A percentile compares a stretch with the other conserved stretches of the same genome.
Conservation (phyloP, 306 rosid genomes). For the Dalbergia oliveri region DNA sequence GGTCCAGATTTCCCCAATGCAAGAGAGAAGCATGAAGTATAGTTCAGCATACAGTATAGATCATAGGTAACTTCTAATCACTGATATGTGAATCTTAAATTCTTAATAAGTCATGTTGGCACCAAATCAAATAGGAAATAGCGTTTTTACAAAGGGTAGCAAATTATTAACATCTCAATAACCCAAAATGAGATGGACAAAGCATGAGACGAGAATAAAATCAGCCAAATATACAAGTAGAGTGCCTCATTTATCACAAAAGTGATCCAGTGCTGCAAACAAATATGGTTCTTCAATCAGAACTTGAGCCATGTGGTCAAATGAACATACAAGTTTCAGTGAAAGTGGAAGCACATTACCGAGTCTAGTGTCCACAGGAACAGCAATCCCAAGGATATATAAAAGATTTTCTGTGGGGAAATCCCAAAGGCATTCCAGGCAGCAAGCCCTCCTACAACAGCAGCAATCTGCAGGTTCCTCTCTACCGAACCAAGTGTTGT, state of each 20-base stretch:
- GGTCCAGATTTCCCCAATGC: constrained; percentile 17
- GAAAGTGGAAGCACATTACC: constrained; percentile 51
- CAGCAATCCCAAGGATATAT: constrained; percentile 66
- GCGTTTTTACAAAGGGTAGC: constrained; percentile 8
- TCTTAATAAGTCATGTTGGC: not conserved
- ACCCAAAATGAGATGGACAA: not conserved
- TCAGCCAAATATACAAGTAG: not conserved
- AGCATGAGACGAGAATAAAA: not conserved
- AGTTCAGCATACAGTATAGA: no score
- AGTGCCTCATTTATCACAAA: not conserved
- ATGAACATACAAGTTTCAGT: not conserved
- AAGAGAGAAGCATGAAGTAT: not conserved
- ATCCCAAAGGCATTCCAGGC: constrained; percentile 71
- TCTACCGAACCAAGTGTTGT: constrained; percentile 87
- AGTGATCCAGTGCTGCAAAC: constrained; percentile 5
- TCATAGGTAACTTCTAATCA: not conserved
- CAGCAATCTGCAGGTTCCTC: constrained; percentile 77
- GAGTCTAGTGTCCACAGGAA: constrained; percentile 84
- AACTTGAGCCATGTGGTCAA: constrained; percentile 8
- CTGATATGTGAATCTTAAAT: not conserved
- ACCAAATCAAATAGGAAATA: constrained; percentile 14
- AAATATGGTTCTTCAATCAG: not conserved
- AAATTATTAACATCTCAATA: constrained; percentile 10
- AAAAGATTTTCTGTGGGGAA: constrained; percentile 67
- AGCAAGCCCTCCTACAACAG: constrained; percentile 68